Percentiles rank a stretch among this genome's conserved stretches.
phyloP scores from a whole-genome alignment of 495 filamentous ascomycete species.

The Haplographium delicatum region DNA sequence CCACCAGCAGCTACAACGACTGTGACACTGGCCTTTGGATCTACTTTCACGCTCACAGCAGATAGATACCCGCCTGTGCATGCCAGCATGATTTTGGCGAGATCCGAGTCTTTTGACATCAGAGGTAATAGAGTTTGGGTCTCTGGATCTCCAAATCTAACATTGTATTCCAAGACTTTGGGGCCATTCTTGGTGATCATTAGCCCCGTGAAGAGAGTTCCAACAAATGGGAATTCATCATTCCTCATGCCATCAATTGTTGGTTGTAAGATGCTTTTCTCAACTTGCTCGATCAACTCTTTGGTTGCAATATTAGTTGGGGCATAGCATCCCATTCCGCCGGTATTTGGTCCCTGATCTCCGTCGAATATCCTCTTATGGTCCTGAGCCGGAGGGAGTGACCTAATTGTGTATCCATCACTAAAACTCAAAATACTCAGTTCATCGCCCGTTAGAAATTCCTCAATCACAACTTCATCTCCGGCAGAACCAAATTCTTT shows the following conservation, averaged over 20 bases:
- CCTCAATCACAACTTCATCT: slow-evolving; percentile 92
- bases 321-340: slow-evolving; percentile 97
- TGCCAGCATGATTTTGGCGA: slow-evolving; percentile 86
- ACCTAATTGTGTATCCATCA: slow-evolving; percentile 80
- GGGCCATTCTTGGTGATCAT: slow-evolving; percentile 90
- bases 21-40: slow-evolving; percentile 69
- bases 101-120: slow-evolving; percentile 71
- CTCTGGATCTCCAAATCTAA: slow-evolving; percentile 93
- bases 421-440: slow-evolving; percentile 86
- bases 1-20: slow-evolving; percentile 91
- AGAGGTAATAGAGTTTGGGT: slow-evolving; percentile 88
- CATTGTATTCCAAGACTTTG: slow-evolving; percentile 93
- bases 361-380: slow-evolving; percentile 93
- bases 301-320: slow-evolving; percentile 78
- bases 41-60: slow-evolving; percentile 60
- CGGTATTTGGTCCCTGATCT: slow-evolving; percentile 89
- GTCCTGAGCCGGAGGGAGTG: slow-evolving; percentile 90
- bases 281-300: slow-evolving; percentile 67
- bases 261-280: slow-evolving; percentile 78
- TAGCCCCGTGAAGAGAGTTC: slow-evolving; percentile 88
- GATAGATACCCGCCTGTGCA: slow-evolving; percentile 73
- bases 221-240: slow-evolving; percentile 74
- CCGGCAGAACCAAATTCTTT: slow-evolving; percentile 85
- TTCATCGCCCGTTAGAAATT: slow-evolving; percentile 88
- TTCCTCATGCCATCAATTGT: slow-evolving; percentile 84